Percentiles rank a stretch among this genome's conserved stretches.
These are phyloP conservation scores for Cyclotella atomus DNA, from an alignment of 108 stramenopile species.

Conservation along the genomic window DNA sequence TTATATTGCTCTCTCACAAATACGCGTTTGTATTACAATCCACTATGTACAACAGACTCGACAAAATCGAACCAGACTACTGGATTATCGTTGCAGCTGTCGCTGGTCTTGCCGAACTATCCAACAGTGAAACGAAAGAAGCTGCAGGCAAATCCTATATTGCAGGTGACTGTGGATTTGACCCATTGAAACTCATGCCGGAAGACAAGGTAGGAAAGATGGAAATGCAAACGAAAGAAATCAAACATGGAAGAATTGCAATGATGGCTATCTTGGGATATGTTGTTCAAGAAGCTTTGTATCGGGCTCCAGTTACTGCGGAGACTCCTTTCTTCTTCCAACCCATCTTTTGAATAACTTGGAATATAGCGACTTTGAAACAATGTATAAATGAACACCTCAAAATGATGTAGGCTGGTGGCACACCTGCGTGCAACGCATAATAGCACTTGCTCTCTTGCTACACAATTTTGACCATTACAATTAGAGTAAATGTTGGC, in stretches of 20 bases:
- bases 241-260: conserved; percentile 91
- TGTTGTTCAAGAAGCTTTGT: conserved; percentile 87
- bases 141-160: conserved; percentile 61
- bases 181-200: conserved; percentile 72
- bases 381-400: no score
- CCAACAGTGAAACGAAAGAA: conserved; percentile 69
- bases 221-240: conserved; percentile 77
- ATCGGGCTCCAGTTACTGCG: conserved; percentile 71
- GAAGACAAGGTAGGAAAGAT: conserved; percentile 66
- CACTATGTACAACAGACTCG: conserved; percentile 46
- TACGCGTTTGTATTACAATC: background rate
- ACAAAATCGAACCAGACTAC: conserved; percentile 80
- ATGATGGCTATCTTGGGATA: conserved; percentile 93
- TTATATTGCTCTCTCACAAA: background rate
- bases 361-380: no score
- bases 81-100: conserved; percentile 67
- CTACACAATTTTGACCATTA: no score
- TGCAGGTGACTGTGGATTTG: conserved; percentile 84
- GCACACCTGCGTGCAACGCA: no score
- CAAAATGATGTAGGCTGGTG: no score
- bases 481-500: no score
- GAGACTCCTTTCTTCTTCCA: conserved; percentile 87
- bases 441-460: no score
- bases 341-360: conserved; percentile 73
- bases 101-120: conserved; percentile 75